These are phyloP conservation scores for Acanthamoeba royreba DNA, from an alignment of 208 protist genomes.

Conservation along the genomic window DNA sequence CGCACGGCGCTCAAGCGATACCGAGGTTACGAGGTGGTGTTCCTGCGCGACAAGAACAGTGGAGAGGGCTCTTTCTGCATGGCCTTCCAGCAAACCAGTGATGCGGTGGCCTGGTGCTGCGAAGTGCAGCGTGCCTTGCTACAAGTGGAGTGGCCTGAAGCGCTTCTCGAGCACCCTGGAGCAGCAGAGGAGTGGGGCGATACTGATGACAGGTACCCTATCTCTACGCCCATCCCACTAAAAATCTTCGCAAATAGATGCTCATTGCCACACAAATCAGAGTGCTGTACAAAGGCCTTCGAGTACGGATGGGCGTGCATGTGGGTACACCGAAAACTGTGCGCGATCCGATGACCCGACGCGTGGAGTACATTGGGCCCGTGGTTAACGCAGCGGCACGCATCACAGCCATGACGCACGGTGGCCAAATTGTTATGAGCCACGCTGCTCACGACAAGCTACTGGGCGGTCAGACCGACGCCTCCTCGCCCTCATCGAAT, in stretches of 20 bases:
- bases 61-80: constrained; percentile 45
- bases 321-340: background rate
- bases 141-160: background rate
- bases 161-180: background rate
- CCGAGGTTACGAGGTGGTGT: constrained; percentile 29
- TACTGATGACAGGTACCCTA: background rate
- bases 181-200: constrained; percentile 43
- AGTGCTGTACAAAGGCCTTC: background rate
- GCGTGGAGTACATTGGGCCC: constrained; percentile 38
- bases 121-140: constrained; percentile 15
- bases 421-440: background rate
- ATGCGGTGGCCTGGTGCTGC: background rate
- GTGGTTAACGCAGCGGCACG: background rate
- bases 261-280: too few relatives aligned
- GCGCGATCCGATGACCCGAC: background rate
- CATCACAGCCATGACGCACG: constrained; percentile 1
- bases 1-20: background rate
- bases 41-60: background rate
- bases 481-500: too few relatives aligned
- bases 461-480: background rate
- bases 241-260: too few relatives aligned
- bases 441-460: too few relatives aligned
- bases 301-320: constrained; percentile 41
- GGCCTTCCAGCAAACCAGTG: constrained; percentile 6
- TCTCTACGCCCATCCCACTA: too few relatives aligned